Evolutionary conservation across 2,329 filamentous ascomycete genomes (phyloP).

Genomic region (Diplodia sapinea): DNA sequence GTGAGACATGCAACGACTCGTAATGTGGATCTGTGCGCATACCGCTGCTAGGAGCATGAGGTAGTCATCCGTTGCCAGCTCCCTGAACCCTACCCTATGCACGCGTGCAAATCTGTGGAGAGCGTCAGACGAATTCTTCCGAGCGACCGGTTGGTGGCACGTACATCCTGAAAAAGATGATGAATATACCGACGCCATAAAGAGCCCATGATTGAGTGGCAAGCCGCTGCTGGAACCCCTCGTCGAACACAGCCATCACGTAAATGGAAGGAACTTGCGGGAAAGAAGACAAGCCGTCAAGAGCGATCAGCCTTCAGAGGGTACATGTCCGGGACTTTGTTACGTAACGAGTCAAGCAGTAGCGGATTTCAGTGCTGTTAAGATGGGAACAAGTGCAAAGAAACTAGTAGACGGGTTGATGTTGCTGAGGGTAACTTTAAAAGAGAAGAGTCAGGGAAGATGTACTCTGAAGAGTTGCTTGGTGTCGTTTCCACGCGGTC

Average conservation of each 20-base stretch:
- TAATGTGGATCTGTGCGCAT: neutral
- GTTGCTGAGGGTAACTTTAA: neutral
- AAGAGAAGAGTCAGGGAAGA: neutral
- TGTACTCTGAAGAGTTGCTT: neutral
- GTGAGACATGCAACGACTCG: neutral
- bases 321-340: conserved; percentile 4
- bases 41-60: conserved; percentile 37
- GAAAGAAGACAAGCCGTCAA: neutral
- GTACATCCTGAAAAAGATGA: conserved; percentile 41
- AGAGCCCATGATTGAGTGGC: conserved; percentile 40
- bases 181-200: conserved; percentile 41
- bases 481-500: conserved; percentile 4
- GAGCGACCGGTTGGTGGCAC: neutral
- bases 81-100: conserved; percentile 36
- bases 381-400: neutral
- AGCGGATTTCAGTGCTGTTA: neutral
- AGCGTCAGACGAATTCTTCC: neutral
- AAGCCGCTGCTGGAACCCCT: conserved; percentile 8
- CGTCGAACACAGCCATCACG: conserved; percentile 21
- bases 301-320: conserved; percentile 16
- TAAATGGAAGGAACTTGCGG: neutral
- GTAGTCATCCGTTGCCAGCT: conserved; percentile 38
- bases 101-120: conserved; percentile 36
- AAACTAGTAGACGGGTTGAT: neutral
- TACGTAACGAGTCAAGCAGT: neutral